Percentiles rank a stretch among this genome's conserved stretches.
These are phyloP conservation scores for Fusarium odoratissimum DNA, from an alignment of 2,329 filamentous ascomycete species.

Conservation along the genomic window DNA sequence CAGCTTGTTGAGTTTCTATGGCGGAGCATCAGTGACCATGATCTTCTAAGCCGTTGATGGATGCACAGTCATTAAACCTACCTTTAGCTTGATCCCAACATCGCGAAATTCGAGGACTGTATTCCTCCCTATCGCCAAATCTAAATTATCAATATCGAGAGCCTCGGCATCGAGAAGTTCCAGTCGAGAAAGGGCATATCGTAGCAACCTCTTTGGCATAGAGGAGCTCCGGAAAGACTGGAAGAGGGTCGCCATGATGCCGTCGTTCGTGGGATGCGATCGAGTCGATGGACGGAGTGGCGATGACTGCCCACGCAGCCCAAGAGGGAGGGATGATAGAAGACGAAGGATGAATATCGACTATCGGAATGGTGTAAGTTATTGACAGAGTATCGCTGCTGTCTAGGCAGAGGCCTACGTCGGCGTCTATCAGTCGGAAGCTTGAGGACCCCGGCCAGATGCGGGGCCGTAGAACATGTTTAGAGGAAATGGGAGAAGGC, in stretches of 20 bases:
- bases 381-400: conserved; percentile 13
- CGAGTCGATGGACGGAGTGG: conserved; percentile 20
- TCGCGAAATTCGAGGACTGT: conserved; percentile 88
- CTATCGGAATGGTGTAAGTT: conserved; percentile 12
- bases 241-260: conserved; percentile 77
- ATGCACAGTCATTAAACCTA: conserved; percentile 50
- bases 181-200: conserved; percentile 84
- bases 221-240: conserved; percentile 73
- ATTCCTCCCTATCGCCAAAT: conserved; percentile 83
- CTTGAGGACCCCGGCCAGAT: conserved; percentile 49
- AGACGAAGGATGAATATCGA: conserved; percentile 4
- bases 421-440: conserved; percentile 48
- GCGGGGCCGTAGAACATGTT: conserved; percentile 52
- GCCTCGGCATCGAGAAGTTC: conserved; percentile 90
- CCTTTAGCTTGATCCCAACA: conserved; percentile 83
- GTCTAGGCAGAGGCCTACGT: conserved; percentile 31
- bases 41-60: conserved; percentile 15
- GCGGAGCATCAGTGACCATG: conserved; percentile 36
- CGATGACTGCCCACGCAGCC: conserved; percentile 38
- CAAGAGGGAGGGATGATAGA: conserved; percentile 1
- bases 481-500: conserved; percentile 36
- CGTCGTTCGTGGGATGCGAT: conserved; percentile 13
- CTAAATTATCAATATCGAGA: conserved; percentile 86
- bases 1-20: conserved; percentile 80
- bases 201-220: conserved; percentile 89